Evolutionary conservation across 2,329 filamentous ascomycete species (phyloP).

Genomic region (Xylaria hypoxylon): DNA sequence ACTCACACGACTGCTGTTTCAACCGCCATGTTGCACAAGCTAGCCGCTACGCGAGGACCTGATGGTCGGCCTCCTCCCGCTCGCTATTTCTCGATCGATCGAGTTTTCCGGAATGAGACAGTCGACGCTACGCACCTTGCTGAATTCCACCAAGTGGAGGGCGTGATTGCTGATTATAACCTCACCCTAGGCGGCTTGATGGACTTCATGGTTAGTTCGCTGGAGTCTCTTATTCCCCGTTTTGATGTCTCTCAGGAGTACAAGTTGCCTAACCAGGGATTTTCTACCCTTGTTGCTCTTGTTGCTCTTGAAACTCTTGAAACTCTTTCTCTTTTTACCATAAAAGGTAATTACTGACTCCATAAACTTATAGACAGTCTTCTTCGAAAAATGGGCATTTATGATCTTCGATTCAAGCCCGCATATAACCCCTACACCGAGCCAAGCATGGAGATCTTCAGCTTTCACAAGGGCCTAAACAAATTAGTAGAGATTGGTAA

Average conservation of each 20-base stretch:
- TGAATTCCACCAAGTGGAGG: constrained; percentile 95
- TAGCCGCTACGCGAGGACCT: constrained; percentile 63
- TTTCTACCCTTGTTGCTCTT: too few species aligned
- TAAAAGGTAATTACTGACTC: too few species aligned
- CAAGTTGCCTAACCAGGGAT: too few species aligned
- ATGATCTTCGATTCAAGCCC: constrained; percentile 85
- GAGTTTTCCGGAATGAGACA: constrained; percentile 95
- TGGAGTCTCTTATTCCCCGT: too few species aligned
- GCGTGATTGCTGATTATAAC: constrained; percentile 96
- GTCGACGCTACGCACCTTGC: constrained; percentile 85
- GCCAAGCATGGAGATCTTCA: constrained; percentile 96
- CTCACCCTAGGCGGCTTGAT: constrained; percentile 93
- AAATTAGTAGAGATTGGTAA: constrained; percentile 99
- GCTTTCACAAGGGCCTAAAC: constrained; percentile 67
- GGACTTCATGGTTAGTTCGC: constrained; percentile 86
- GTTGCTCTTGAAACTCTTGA: too few species aligned
- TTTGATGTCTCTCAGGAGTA: too few species aligned
- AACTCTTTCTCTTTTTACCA: too few species aligned
- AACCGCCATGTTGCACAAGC: constrained; percentile 59
- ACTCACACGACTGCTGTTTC: constrained; percentile 32
- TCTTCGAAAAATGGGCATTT: constrained; percentile 98
- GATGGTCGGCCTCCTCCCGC: constrained; percentile 73
- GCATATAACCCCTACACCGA: constrained; percentile 94
- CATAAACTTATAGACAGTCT: too few species aligned
- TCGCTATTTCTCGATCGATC: constrained; percentile 98